These are phyloP conservation scores for Pichia sp. DNA, from an alignment of 1,139 yeast species.

Conservation along the genomic window DNA sequence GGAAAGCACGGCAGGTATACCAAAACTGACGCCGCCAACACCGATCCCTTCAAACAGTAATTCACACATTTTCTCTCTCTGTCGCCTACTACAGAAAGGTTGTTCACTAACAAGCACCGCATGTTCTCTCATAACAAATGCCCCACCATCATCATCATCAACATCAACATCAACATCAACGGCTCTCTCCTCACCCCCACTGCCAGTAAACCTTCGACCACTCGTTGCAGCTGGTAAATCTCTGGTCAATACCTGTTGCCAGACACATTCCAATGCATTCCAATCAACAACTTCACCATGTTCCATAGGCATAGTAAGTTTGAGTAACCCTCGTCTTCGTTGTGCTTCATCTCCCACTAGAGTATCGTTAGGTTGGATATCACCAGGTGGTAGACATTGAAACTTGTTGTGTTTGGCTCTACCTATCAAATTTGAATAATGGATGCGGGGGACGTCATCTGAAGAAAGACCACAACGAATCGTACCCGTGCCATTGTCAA, in stretches of 20 bases:
- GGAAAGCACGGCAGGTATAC: constrained; percentile 79
- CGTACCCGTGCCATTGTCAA: constrained; percentile 90
- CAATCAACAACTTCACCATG: constrained; percentile 83
- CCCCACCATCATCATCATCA: constrained; percentile 1
- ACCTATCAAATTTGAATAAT: constrained; percentile 53
- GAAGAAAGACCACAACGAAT: constrained; percentile 93
- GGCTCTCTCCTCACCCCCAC: too few relatives aligned
- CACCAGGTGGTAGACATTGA: constrained; percentile 77
- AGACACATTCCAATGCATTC: constrained; percentile 63
- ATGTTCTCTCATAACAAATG: constrained; percentile 50
- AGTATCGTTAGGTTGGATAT: constrained; percentile 48
- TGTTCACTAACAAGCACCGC: constrained; percentile 88
- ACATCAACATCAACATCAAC: too few relatives aligned
- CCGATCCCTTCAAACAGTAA: constrained; percentile 75
- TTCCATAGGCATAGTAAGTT: constrained; percentile 62
- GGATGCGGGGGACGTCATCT: constrained; percentile 66
- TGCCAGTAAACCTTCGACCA: too few relatives aligned
- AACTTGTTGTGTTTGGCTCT: constrained; percentile 76
- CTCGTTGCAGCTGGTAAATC: too few relatives aligned
- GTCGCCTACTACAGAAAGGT: constrained; percentile 68
- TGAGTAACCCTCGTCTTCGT: constrained; percentile 64
- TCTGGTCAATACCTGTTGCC: constrained; percentile 26
- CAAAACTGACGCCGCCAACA: constrained; percentile 80
- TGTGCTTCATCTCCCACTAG: constrained; percentile 76
- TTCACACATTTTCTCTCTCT: constrained; percentile 71